Base-by-base conservation (phyloP, 116 monocot genomes). In the Dioscorea cayenensis region DNA sequence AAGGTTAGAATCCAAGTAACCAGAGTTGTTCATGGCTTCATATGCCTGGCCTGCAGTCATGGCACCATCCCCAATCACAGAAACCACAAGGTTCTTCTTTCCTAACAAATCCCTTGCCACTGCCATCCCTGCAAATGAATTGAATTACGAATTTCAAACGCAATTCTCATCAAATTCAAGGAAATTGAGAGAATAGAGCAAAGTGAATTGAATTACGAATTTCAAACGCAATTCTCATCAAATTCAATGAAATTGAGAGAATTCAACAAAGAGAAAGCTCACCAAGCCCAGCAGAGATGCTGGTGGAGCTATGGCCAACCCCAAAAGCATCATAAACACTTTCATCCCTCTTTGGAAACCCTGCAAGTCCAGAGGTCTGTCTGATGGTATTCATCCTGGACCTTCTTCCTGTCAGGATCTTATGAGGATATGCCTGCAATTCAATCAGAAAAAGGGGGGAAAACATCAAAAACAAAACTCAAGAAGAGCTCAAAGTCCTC, bases 261-360 rank as follows among this genome's bases (percentile, higher is more conserved):
- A 16, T 36, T 62, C 4, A 14, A 16, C 18, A 18, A 16, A 27
- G 22, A 51, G 49, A 60, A 38, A 0, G 16, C 76, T 63, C 51
- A 92, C 92, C 94, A 37, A 94, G 86, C 5, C 86, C 95, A 36
- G 95, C 95, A 51, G 95, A 95, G 83, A 95, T 90, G 71, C 89
- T 92, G 13, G 92, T 95, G 29, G 92, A 95, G 76, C 95, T 92
- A 48, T 95, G 95, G 4, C 95, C 95, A 0, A 74, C 87, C 10
- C 95, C 95, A 49, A 95, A 95, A 21, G 95, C 85, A 74, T 95
- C 95, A 20, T 92, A 76, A 14, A 65, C 72, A 71, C 95, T 95
- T 87, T 95, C 95, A 25, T 85, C 87, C 59, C 96, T 80, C 63
- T 92, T 90, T 18, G 95, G 87, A 49, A 95, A 95, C 4, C 95